phyloP scores from a whole-genome alignment of 2,329 filamentous ascomycete genomes.

The Dothideomycetes sp. region DNA sequence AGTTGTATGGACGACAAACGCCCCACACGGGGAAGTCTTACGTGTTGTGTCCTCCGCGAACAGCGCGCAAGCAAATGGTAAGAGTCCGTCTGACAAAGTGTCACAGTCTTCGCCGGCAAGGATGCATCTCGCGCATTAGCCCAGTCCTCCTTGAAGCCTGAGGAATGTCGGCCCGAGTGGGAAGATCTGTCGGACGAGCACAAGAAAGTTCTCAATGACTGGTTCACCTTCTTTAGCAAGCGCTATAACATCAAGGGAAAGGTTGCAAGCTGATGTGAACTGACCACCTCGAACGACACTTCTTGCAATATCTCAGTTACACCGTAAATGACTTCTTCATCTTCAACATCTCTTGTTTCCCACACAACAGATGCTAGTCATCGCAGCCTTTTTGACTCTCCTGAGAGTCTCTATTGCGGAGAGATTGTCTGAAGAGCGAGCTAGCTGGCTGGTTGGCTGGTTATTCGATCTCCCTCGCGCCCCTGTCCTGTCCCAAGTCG shows the following conservation, averaged over 20 bases:
- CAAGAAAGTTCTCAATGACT: slow-evolving; percentile 76
- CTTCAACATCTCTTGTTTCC: too few species aligned
- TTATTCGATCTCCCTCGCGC: too few species aligned
- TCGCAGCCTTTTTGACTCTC: too few species aligned
- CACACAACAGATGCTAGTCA: too few species aligned
- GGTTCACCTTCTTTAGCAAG: slow-evolving; percentile 94
- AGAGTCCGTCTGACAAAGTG: neutral
- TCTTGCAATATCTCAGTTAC: neutral
- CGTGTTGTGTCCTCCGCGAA: too few species aligned
- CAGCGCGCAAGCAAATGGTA: too few species aligned
- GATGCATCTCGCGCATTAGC: slow-evolving; percentile 89
- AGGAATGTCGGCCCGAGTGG: slow-evolving; percentile 78
- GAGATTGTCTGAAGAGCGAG: too few species aligned
- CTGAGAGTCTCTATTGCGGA: too few species aligned
- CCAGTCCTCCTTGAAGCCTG: slow-evolving; percentile 71
- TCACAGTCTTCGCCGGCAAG: slow-evolving; percentile 85
- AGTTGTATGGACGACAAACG: slow-evolving; percentile 24
- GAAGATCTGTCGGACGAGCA: slow-evolving; percentile 73
- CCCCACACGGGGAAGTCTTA: too few species aligned
- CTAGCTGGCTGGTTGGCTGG: too few species aligned
- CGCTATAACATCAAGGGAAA: slow-evolving; percentile 80
- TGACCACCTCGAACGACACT: neutral
- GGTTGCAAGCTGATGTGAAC: slow-evolving; percentile 14
- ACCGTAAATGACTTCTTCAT: too few species aligned
- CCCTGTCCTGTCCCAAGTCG: too few species aligned